Conservation (phyloP, 768 basidiomycete species). For the Tephrocybe sp. region DNA sequence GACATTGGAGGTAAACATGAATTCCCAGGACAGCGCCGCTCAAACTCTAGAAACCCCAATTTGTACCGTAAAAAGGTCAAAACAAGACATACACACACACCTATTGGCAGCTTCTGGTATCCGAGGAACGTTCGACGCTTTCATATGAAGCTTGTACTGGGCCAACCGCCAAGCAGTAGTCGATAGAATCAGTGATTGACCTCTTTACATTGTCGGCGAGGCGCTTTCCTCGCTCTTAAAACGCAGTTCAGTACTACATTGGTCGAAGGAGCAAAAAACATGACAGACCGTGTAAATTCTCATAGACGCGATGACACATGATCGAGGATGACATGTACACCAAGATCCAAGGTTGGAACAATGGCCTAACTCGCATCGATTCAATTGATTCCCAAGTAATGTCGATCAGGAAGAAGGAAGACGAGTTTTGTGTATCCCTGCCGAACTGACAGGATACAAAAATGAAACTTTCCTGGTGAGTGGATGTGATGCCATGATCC, state of each 20-base stretch:
- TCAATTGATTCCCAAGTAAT: not conserved
- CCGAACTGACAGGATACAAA: not conserved
- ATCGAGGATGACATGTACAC: not conserved
- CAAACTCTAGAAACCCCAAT: not conserved
- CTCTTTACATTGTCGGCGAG: too few relatives aligned
- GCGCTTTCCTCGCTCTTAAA: too few relatives aligned
- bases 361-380: constrained; percentile 1
- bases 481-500: constrained; percentile 1
- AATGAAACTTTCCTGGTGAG: not conserved
- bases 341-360: not conserved
- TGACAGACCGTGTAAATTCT: not conserved
- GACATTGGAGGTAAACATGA: not conserved
- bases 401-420: constrained; percentile 9
- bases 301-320: not conserved
- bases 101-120: not conserved
- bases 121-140: not conserved
- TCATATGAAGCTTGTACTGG: not conserved
- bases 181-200: not conserved
- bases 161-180: not conserved
- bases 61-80: not conserved
- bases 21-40: not conserved
- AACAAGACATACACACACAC: not conserved
- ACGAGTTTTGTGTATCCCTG: not conserved
- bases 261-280: not conserved
- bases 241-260: too few relatives aligned